Evolutionary conservation across 768 basidiomycete species (phyloP), one percentile per base, ranked within the genome.

Genomic region (Cyclocybe aegerita): DNA sequence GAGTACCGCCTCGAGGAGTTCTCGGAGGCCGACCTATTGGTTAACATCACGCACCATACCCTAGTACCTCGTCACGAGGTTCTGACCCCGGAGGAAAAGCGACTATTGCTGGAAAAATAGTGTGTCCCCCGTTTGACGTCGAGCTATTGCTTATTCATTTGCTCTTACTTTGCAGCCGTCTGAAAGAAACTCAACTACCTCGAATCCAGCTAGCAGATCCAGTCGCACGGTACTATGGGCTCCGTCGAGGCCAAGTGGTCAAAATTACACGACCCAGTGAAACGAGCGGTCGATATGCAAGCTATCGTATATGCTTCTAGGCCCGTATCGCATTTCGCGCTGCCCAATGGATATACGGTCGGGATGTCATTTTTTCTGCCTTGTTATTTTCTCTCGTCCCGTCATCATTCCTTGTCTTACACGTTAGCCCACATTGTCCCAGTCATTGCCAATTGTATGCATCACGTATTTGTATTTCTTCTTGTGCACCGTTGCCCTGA

Each of bases 181-280:
- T 99, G 50, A 96, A 96, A 70, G 97, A 98, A 65, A 98, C 96
- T 1, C 97, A 99, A 64, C 78, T 99, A 49, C 97, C 97, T 42
- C 90, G 97, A 16, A 98, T 99, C 56, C 95, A 98, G 71, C 70
- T 97, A 38, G 85, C 88, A 23, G 97, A 99, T 69, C 97, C 97
- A 8, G 96, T 99, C n/a, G 93, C 97, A 37, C 84, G 95, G 52
- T 98, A 99, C 69, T 99, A 98, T 73, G 97, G 97, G 45, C 82
- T 99, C 50, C 81, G 85, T 60, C 83, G 97, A 43, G 95, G 96
- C 23, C 93, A 96, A 67, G 97, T 99, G 41, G 97, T 99, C 70
- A 98, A 97, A 77, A 98, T 99, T 61, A 98, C 90, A 52, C 78
- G 97, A 61, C 91, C 94, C 23, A 94, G 91, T 70, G 97, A 98